These are phyloP conservation scores for Symbiodinium natans DNA, from an alignment of 73 alveolate species.

Conservation along the genomic window DNA sequence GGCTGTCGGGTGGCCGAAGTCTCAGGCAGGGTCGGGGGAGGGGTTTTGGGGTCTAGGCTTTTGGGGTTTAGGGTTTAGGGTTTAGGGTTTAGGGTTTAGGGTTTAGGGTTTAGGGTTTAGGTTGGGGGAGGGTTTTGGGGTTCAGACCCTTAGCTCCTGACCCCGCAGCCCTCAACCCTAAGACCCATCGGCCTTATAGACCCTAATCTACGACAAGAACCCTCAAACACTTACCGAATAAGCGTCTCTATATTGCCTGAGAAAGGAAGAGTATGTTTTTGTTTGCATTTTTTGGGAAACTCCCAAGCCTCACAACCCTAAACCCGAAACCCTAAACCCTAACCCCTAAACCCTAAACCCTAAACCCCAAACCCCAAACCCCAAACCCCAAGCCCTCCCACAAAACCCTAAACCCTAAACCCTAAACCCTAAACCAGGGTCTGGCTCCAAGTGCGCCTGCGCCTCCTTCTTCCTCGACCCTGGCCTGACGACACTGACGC, in stretches of 20 bases:
- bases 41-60: background rate
- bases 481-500: background rate
- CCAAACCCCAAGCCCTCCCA: background rate
- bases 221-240: too few relatives aligned
- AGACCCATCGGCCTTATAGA: too few relatives aligned
- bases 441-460: background rate
- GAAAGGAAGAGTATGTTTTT: too few relatives aligned
- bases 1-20: constrained; percentile 69
- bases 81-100: background rate
- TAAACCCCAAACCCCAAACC: background rate
- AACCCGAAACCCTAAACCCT: background rate
- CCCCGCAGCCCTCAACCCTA: too few relatives aligned
- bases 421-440: background rate
- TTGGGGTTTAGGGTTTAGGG: background rate
- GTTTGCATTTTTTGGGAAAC: too few relatives aligned
- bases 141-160: too few relatives aligned
- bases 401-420: background rate
- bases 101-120: background rate
- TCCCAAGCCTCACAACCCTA: too few relatives aligned
- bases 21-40: constrained; percentile 1
- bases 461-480: background rate
- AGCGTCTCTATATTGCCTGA: too few relatives aligned
- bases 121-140: background rate
- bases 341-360: background rate
- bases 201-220: too few relatives aligned